These are phyloP conservation scores for Herpetomonas samuelpessoai DNA, from an alignment of 208 protist species.

Conservation along the genomic window DNA sequence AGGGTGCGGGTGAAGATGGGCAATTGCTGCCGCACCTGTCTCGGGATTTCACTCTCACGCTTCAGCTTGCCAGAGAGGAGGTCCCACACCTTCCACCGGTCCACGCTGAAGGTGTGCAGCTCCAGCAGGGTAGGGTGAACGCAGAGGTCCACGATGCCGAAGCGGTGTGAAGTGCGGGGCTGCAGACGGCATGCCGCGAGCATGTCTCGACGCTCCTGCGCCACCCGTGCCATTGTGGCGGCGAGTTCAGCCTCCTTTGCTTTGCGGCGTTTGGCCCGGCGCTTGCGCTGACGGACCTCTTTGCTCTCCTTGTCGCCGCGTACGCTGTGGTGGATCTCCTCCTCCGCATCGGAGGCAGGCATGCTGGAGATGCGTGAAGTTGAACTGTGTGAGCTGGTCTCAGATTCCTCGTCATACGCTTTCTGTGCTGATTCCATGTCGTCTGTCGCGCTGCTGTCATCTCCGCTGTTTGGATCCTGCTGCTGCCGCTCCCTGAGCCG, in stretches of 20 bases:
- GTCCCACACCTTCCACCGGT: conserved; percentile 64
- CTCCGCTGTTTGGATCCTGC: neutral
- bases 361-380: too few relatives aligned
- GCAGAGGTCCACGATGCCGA: conserved; percentile 37
- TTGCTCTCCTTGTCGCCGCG: conserved; percentile 5
- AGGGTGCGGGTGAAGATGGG: conserved; percentile 32
- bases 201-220: conserved; percentile 13
- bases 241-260: conserved; percentile 4
- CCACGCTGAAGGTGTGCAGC: conserved; percentile 70
- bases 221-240: conserved; percentile 4
- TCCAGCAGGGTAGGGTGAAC: conserved; percentile 24
- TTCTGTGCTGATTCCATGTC: neutral
- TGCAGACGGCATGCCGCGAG: conserved; percentile 28
- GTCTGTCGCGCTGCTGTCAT: neutral
- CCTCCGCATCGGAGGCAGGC: neutral
- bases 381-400: too few relatives aligned
- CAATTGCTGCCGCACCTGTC: conserved; percentile 42
- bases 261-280: neutral
- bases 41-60: conserved; percentile 32
- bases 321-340: neutral
- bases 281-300: neutral
- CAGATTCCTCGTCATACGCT: too few relatives aligned
- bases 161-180: conserved; percentile 37
- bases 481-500: neutral
- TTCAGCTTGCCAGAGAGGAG: conserved; percentile 38